Evolutionary conservation across 2,329 filamentous ascomycete genomes (phyloP), one percentile per base, ranked within the genome.

Genomic region (Cryphonectria parasitica): DNA sequence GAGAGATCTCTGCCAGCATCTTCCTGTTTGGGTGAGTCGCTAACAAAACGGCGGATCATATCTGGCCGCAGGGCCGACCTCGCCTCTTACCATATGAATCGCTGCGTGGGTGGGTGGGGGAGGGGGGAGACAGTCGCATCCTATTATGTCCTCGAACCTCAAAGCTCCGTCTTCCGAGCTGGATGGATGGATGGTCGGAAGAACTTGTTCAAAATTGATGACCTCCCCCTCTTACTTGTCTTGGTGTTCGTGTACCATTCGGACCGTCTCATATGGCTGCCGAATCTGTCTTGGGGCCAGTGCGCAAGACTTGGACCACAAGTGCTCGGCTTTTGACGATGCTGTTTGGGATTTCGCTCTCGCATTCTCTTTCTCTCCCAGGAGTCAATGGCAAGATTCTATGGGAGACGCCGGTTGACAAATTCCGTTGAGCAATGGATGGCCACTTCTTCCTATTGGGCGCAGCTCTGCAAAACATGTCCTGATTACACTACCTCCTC

Each of bases 131-230:
- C 58, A 25, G 31, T 61, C 31, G 13, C 31, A 22, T 61, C 17
- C 58, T 31, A 31, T n/a, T n/a, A 22, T n/a, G 60, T 39, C n/a
- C 22, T 64, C 25, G 25, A 45, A 45, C 34, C 22, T 64, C 39
- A 45, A 64, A 64, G 39, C 39, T 64, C 61, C 61, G 61, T 64
- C n/a, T 28, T 45, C 61, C 61, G 61, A 45, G 36, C 34, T 41
- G 13, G n/a, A 64, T 62, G 34, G 10, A 22, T 22, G 17, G 43
- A 63, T 62, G 60, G 11, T 41, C 10, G 22, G 60, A 41, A 28
- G 10, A 62, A n/a, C 36, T 34, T 41, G 34, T 62, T 39, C 19
- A 15, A 15, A 4, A n/a, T 49, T 34, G 25, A 31, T 22, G 25
- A 31, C 15, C 54, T 31, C 25, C 2, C 28, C 25, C n/a, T 28